Percentiles rank a stretch among this genome's conserved stretches.
Evolutionary conservation across 169 alveolate species (phyloP).

Genomic region (Sarcocystis neurona): DNA sequence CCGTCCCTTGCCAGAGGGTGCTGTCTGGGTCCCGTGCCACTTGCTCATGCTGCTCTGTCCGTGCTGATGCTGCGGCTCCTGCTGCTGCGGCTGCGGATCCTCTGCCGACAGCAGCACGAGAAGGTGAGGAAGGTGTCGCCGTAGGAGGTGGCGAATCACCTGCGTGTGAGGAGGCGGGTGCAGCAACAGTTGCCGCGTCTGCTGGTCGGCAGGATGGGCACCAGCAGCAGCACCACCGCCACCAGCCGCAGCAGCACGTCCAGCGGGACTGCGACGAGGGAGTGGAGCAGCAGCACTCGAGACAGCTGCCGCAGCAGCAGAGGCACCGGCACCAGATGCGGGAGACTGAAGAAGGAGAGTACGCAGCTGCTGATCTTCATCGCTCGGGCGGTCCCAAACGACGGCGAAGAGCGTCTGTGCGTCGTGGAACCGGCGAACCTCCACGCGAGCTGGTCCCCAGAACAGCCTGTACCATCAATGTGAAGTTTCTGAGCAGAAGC

Average conservation of each 20-base stretch:
- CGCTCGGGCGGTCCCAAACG: conserved; percentile 34
- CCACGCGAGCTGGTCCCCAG: conserved; percentile 60
- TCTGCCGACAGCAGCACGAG: not conserved
- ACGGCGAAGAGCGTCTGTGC: conserved; percentile 57
- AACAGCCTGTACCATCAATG: conserved; percentile 36
- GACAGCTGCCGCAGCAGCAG: not conserved
- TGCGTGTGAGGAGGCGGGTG: conserved; percentile 13
- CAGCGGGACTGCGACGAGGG: not conserved
- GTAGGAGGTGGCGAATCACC: not conserved
- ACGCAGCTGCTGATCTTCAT: no score
- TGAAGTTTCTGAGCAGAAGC: no score
- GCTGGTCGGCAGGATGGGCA: not conserved
- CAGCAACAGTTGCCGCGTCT: not conserved
- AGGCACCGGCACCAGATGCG: no score
- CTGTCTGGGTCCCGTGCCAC: not conserved
- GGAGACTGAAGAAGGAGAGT: not conserved
- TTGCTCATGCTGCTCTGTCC: not conserved
- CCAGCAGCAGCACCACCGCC: no score
- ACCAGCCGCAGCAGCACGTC: no score
- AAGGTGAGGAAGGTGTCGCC: not conserved
- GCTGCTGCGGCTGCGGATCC: not conserved
- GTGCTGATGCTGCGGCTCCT: not conserved
- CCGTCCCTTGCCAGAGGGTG: not conserved
- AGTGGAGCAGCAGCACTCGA: not conserved
- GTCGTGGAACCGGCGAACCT: conserved; percentile 63